Percentiles rank a stretch among this genome's conserved stretches.
Conservation (phyloP, 129 eudicot genomes). For the Kitagawia praeruptora region DNA sequence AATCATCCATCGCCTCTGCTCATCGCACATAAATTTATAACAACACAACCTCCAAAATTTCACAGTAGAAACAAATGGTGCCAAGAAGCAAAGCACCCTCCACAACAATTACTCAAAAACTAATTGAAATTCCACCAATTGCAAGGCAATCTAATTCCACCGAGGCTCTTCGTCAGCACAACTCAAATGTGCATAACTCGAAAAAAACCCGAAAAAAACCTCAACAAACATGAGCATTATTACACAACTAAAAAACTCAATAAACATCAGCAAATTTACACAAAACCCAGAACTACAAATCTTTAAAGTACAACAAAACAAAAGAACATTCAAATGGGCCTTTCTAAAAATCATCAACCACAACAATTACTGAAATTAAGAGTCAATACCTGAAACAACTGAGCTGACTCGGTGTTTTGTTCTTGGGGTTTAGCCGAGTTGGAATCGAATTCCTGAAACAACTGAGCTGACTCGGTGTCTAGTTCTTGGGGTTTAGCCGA, state of each 20-base stretch:
- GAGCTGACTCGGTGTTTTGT: slow-evolving; percentile 27
- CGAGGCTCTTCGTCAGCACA: background rate
- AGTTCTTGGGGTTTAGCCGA: slow-evolving; percentile 22
- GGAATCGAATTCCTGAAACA: slow-evolving; percentile 34
- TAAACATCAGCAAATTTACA: too few relatives aligned
- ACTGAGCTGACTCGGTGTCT: slow-evolving; percentile 32
- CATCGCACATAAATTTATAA: background rate
- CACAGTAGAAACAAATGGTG: background rate
- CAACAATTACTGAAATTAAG: background rate
- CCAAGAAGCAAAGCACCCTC: background rate
- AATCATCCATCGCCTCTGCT: background rate
- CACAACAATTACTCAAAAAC: background rate
- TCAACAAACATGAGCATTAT: background rate
- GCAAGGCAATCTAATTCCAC: background rate
- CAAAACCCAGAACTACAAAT: background rate
- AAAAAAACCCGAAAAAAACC: background rate
- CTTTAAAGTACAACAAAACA: background rate
- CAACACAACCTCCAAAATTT: background rate
- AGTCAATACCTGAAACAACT: slow-evolving; percentile 36
- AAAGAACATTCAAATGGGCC: background rate
- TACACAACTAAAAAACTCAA: background rate
- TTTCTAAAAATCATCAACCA: background rate
- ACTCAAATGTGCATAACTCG: background rate
- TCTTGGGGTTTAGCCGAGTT: slow-evolving; percentile 23
- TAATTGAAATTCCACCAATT: background rate